Evolutionary conservation across 2,329 filamentous ascomycete species (phyloP).

Genomic region (Aspergillus oerlinghausenensis): DNA sequence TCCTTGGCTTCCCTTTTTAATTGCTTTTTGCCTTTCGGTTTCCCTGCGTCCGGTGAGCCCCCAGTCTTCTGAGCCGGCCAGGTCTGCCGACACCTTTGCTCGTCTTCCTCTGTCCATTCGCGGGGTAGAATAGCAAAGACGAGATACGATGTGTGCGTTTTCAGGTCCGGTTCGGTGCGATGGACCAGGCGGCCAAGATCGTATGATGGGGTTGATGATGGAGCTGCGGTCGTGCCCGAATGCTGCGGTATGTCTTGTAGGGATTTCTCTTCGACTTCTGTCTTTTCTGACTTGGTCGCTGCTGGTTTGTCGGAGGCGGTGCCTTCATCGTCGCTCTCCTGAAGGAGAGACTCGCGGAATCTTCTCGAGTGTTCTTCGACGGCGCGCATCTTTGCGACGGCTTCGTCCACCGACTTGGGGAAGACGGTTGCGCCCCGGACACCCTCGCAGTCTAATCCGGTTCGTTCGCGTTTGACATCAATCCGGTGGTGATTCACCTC

Average conservation of each 20-base stretch:
- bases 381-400: slow-evolving; percentile 65
- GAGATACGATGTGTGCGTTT: slow-evolving; percentile 95
- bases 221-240: slow-evolving; percentile 8
- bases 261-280: slow-evolving; percentile 26
- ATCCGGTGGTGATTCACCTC: slow-evolving; percentile 77
- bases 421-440: slow-evolving; percentile 63
- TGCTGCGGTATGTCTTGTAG: slow-evolving; percentile 13
- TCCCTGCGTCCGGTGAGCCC: slow-evolving; percentile 16
- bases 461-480: slow-evolving; percentile 74
- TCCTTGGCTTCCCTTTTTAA: slow-evolving; percentile 44
- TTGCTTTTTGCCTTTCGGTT: slow-evolving; percentile 36
- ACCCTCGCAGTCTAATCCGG: slow-evolving; percentile 67
- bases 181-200: slow-evolving; percentile 74
- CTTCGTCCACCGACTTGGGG: slow-evolving; percentile 69
- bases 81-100: slow-evolving; percentile 60
- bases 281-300: slow-evolving; percentile 12
- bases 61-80: slow-evolving; percentile 60
- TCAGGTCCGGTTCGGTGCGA: slow-evolving; percentile 79
- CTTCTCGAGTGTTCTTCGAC: slow-evolving; percentile 66
- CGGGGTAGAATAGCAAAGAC: slow-evolving; percentile 87
- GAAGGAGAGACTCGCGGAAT: slow-evolving; percentile 49
- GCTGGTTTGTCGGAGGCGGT: slow-evolving; percentile 16
- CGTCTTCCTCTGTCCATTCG: slow-evolving; percentile 79
- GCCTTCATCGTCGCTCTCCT: slow-evolving; percentile 16
- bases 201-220: slow-evolving; percentile 49